Evolutionary conservation across 2,329 filamentous ascomycete genomes (phyloP).

Genomic region (Aspergillus sp.): DNA sequence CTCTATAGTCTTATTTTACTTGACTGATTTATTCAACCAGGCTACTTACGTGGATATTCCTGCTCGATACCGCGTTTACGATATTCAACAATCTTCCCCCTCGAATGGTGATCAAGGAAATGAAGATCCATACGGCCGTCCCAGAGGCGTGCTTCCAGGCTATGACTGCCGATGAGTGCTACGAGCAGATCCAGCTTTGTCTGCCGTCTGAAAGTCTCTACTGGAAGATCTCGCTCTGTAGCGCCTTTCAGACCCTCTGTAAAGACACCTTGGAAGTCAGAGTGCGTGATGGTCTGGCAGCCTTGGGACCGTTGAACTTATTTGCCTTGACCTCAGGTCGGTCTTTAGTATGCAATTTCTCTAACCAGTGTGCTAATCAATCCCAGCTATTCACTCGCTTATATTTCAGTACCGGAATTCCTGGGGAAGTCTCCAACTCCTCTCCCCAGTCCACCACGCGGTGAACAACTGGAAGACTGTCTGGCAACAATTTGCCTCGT

Average conservation of each 20-base stretch:
- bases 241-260: constrained; percentile 21
- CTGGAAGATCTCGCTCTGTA: constrained; percentile 22
- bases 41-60: constrained; percentile 36
- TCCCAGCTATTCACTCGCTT: constrained; percentile 22
- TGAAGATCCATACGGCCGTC: constrained; percentile 37
- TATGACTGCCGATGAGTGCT: constrained; percentile 30
- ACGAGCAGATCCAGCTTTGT: constrained; percentile 15
- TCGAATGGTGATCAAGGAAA: constrained; percentile 42
- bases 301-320: constrained; percentile 26
- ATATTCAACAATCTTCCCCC: constrained; percentile 45
- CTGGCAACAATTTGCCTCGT: constrained; percentile 19
- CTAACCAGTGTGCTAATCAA: background rate
- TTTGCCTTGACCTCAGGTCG: constrained; percentile 26
- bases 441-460: constrained; percentile 32
- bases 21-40: constrained; percentile 3
- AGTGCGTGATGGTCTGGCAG: constrained; percentile 15
- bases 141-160: constrained; percentile 43
- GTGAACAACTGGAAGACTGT: constrained; percentile 23
- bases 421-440: constrained; percentile 26
- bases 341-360: background rate
- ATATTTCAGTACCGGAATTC: constrained; percentile 41
- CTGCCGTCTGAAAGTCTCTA: constrained; percentile 17
- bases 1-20: background rate
- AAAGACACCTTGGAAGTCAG: constrained; percentile 10
- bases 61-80: constrained; percentile 42